Evolutionary conservation across 305 asterid species (phyloP).

Genomic region (Caryopteris hybrid): DNA sequence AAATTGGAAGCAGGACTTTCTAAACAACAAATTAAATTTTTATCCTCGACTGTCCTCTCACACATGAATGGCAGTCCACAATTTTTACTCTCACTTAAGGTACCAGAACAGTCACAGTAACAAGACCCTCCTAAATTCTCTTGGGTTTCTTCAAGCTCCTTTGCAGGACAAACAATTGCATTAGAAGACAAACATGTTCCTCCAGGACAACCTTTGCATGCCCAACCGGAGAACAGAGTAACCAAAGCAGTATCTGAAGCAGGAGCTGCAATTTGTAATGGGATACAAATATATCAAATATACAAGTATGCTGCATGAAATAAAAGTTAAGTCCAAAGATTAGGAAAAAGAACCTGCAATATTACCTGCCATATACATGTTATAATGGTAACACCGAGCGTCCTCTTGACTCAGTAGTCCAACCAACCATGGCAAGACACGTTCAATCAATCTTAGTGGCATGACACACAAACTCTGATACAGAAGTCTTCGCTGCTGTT

Average conservation of each 20-base stretch:
- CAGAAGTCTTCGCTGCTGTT: slow-evolving; percentile 66
- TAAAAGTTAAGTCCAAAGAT: not conserved
- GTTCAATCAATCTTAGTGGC: slow-evolving; percentile 81
- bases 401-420: slow-evolving; percentile 67
- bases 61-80: slow-evolving; percentile 27
- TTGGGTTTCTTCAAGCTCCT: slow-evolving; percentile 29
- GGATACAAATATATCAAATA: not conserved
- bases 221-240: slow-evolving; percentile 92
- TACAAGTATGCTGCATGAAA: not conserved
- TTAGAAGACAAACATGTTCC: slow-evolving; percentile 57
- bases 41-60: slow-evolving; percentile 31
- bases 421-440: slow-evolving; percentile 90
- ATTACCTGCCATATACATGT: slow-evolving; percentile 84
- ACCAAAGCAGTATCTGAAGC: slow-evolving; percentile 72
- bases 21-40: slow-evolving; percentile 18
- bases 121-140: slow-evolving; percentile 32
- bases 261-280: slow-evolving; percentile 55
- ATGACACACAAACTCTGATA: slow-evolving; percentile 86
- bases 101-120: slow-evolving; percentile 38
- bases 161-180: slow-evolving; percentile 51
- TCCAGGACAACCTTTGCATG: slow-evolving; percentile 70
- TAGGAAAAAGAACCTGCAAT: slow-evolving; percentile 6
- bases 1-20: slow-evolving; percentile 32
- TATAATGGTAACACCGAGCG: slow-evolving; percentile 60
- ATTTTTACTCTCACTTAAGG: slow-evolving; percentile 15